Conservation (phyloP, 1,139 yeast species). For the Pichia sp. region DNA sequence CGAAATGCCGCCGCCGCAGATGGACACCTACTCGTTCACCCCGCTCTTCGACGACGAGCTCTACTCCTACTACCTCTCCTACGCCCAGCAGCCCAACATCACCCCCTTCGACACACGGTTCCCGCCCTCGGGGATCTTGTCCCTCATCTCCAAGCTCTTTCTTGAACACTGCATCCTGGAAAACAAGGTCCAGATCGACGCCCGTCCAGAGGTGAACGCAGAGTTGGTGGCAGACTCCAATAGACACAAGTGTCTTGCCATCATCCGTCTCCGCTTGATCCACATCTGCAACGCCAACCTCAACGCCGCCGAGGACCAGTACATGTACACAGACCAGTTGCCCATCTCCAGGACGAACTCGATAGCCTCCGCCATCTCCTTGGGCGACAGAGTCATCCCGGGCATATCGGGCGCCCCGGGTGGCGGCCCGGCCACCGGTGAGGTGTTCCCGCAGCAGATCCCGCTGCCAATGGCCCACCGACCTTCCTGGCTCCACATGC, state of each 20-base stretch:
- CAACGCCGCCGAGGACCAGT: conserved; percentile 18
- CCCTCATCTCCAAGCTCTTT: conserved; percentile 37
- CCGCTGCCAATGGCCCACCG: conserved; percentile 18
- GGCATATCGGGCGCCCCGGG: not conserved
- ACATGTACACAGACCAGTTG: conserved; percentile 14
- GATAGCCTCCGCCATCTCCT: conserved; percentile 17
- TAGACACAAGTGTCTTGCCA: conserved; percentile 30
- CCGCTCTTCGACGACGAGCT: conserved; percentile 34
- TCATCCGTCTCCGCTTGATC: conserved; percentile 37
- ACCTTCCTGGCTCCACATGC: conserved; percentile 32
- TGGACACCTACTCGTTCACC: conserved; percentile 29
- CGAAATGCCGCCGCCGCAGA: conserved; percentile 20
- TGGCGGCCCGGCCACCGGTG: not conserved
- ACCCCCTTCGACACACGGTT: conserved; percentile 40
- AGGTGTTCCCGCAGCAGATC: not conserved
- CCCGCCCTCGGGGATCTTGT: conserved; percentile 41
- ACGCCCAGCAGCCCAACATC: conserved; percentile 36
- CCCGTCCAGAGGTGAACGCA: conserved; percentile 29
- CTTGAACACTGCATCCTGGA: conserved; percentile 19
- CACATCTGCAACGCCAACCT: conserved; percentile 24
- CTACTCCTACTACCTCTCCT: conserved; percentile 32
- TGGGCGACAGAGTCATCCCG: conserved; percentile 12
- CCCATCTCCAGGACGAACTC: conserved; percentile 25
- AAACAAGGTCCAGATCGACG: conserved; percentile 32
- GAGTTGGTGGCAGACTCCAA: conserved; percentile 26